Evolutionary conservation across 2,329 filamentous ascomycete species (phyloP).

Genomic region (Colletotrichum euphorbiae): DNA sequence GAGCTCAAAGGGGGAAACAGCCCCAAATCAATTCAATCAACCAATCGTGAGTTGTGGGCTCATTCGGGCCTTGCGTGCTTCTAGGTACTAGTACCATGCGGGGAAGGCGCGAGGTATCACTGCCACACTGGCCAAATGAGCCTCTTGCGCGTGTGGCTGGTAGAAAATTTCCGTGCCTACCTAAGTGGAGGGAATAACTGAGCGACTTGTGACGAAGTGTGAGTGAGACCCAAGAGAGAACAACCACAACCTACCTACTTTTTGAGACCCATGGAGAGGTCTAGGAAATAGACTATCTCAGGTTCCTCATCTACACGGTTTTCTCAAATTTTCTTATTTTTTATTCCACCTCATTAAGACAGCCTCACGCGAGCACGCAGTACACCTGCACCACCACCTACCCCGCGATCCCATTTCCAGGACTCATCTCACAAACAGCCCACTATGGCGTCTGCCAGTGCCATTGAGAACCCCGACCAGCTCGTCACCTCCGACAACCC

Average conservation of each 20-base stretch:
- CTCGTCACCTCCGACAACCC: conserved; percentile 75
- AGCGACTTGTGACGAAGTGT: conserved; percentile 4
- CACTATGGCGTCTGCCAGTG: conserved; percentile 28
- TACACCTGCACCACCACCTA: neutral
- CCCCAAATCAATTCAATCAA: neutral
- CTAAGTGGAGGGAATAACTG: too few relatives aligned
- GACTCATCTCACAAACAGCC: conserved; percentile 16
- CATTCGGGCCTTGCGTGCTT: conserved; percentile 31
- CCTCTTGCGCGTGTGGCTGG: conserved; percentile 32
- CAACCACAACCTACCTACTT: neutral
- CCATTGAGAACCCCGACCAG: conserved; percentile 54
- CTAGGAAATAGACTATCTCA: neutral
- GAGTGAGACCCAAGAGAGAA: conserved; percentile 3
- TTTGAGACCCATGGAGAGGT: neutral
- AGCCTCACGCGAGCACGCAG: too few relatives aligned
- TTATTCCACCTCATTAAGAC: neutral
- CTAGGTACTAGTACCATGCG: conserved; percentile 36
- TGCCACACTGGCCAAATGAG: conserved; percentile 35
- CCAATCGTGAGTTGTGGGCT: neutral
- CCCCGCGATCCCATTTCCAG: conserved; percentile 16
- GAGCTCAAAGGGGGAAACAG: neutral
- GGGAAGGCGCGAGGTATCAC: conserved; percentile 24
- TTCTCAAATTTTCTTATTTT: neutral
- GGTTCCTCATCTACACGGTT: neutral
- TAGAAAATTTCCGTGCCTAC: conserved; percentile 30